Percentiles rank a stretch among this genome's conserved stretches.
These are phyloP conservation scores for Herpetospermum pedunculosum DNA, from an alignment of 306 rosid genomes.

Conservation along the genomic window DNA sequence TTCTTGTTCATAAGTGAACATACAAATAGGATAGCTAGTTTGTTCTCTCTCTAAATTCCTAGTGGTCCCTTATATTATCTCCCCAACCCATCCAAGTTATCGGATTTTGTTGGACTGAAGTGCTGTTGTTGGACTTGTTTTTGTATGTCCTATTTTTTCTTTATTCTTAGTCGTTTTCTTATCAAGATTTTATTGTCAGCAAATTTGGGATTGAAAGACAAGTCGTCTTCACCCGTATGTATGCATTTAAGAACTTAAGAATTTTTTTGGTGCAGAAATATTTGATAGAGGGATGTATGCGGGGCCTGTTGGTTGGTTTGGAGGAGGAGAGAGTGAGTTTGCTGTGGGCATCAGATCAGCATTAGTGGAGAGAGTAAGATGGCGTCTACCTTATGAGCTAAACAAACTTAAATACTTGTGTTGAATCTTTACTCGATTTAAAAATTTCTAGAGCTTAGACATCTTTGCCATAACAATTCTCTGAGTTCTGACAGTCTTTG, in stretches of 20 bases:
- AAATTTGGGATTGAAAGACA: neutral
- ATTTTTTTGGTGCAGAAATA: slow-evolving; percentile 40
- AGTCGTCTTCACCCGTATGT: neutral
- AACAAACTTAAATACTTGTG: neutral
- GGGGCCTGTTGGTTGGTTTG: slow-evolving; percentile 98
- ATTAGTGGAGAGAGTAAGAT: slow-evolving; percentile 63
- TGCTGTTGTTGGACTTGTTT: too few relatives aligned
- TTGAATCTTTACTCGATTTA: neutral
- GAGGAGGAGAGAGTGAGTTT: slow-evolving; percentile 97
- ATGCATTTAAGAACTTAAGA: neutral
- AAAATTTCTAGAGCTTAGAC: neutral
- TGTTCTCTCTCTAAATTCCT: neutral
- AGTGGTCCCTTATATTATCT: neutral
- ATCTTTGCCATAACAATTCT: neutral
- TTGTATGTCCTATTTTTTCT: too few relatives aligned
- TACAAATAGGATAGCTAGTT: neutral
- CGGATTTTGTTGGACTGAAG: too few relatives aligned
- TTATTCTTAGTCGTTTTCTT: too few relatives aligned
- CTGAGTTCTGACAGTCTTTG: slow-evolving; percentile 8
- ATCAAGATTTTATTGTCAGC: neutral
- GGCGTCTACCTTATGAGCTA: slow-evolving; percentile 1
- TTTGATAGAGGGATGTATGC: slow-evolving; percentile 98
- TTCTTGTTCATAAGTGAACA: neutral
- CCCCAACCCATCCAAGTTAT: neutral
- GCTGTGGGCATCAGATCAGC: slow-evolving; percentile 97